phyloP scores from a whole-genome alignment of 176 grass and related monocot genomes.

The Otatea glauca region DNA sequence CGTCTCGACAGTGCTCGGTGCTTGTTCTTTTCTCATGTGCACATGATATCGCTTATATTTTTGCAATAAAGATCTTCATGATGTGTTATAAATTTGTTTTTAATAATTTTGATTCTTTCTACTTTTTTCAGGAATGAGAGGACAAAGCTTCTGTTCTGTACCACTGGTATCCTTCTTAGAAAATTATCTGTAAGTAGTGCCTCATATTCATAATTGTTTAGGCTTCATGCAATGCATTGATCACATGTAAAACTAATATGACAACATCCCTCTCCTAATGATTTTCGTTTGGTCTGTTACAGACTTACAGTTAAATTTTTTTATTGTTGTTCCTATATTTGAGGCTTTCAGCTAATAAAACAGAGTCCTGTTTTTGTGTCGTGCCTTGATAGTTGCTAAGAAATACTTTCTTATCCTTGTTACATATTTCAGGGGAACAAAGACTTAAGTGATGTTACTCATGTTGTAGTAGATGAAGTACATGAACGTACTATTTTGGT shows the following conservation, averaged over 20 bases:
- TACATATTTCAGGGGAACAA: conserved; percentile 74
- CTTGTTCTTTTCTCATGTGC: conserved; percentile 39
- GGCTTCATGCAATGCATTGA: conserved; percentile 35
- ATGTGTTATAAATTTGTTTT: conserved; percentile 9
- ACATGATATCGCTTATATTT: conserved; percentile 38
- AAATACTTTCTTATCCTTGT: conserved; percentile 21
- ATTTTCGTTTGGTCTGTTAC: conserved; percentile 32
- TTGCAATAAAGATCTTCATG: conserved; percentile 18
- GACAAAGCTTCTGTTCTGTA: conserved; percentile 95
- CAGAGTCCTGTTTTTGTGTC: background rate
- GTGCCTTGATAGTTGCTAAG: conserved; percentile 33
- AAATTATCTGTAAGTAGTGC: conserved; percentile 73
- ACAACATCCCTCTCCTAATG: background rate
- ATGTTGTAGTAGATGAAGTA: conserved; percentile 97
- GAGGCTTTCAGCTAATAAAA: conserved; percentile 19
- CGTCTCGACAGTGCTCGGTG: conserved; percentile 91
- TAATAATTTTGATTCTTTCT: conserved; percentile 37
- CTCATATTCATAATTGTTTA: conserved; percentile 19
- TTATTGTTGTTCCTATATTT: conserved; percentile 13
- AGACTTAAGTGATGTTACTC: conserved; percentile 86
- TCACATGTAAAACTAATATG: conserved; percentile 30
- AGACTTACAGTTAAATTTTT: background rate
- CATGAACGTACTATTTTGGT: conserved; percentile 98
- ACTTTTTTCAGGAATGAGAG: conserved; percentile 76
- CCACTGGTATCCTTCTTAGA: conserved; percentile 95